These are phyloP conservation scores for Lachnellula hyalina DNA, from an alignment of 2,329 filamentous ascomycete species.

Conservation along the genomic window DNA sequence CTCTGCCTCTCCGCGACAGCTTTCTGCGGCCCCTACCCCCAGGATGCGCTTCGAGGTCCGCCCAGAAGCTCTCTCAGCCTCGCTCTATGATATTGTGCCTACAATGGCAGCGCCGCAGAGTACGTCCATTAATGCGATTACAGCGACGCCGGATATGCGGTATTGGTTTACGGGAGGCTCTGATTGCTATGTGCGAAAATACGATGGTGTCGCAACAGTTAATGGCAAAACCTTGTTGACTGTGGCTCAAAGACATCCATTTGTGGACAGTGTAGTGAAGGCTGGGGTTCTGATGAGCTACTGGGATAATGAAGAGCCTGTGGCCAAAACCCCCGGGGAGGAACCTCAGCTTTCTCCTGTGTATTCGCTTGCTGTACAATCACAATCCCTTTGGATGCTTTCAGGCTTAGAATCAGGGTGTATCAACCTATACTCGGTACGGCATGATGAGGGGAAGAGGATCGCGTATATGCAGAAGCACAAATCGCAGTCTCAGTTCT, in stretches of 20 bases:
- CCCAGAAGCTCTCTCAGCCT: conserved; percentile 71
- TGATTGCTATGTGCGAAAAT: conserved; percentile 95
- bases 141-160: conserved; percentile 86
- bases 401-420: conserved; percentile 85
- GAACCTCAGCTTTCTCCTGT: conserved; percentile 76
- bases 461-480: conserved; percentile 79
- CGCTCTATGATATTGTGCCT: conserved; percentile 88
- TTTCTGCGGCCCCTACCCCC: conserved; percentile 37
- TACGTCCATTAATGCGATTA: conserved; percentile 89
- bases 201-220: conserved; percentile 90
- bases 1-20: conserved; percentile 28
- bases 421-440: conserved; percentile 89
- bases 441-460: conserved; percentile 89
- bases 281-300: conserved; percentile 92
- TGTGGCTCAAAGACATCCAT: conserved; percentile 91
- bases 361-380: conserved; percentile 88
- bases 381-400: conserved; percentile 83
- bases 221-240: conserved; percentile 92
- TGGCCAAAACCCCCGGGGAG: conserved; percentile 34
- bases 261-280: conserved; percentile 95
- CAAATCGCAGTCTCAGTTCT: conserved; percentile 89
- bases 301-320: conserved; percentile 92
- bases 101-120: conserved; percentile 95
- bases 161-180: conserved; percentile 93
- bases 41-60: conserved; percentile 58